A percentile compares a stretch with the other conserved stretches of the same genome.
Evolutionary conservation across 2,329 filamentous ascomycete species (phyloP).

Genomic region (Sarocladium brachiariae): DNA sequence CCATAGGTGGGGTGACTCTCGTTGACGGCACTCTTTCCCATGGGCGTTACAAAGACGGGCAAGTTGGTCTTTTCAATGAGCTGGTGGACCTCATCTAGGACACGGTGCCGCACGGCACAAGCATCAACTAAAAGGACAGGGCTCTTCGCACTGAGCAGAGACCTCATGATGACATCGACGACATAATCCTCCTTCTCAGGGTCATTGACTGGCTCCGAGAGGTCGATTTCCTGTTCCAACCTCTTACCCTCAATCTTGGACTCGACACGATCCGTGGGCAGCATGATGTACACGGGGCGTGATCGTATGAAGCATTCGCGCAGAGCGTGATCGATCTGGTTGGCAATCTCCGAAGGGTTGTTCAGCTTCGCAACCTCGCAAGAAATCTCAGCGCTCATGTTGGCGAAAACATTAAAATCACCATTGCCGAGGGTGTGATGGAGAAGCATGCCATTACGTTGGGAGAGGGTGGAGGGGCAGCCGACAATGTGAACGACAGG

Average conservation of each 20-base stretch:
- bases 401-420: conserved; percentile 75
- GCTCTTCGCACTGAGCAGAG: conserved; percentile 63
- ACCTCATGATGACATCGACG: conserved; percentile 70
- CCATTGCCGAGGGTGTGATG: conserved; percentile 71
- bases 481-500: conserved; percentile 64
- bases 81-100: conserved; percentile 63
- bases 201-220: conserved; percentile 59
- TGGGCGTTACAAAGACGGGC: conserved; percentile 81
- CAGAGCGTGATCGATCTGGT: conserved; percentile 71
- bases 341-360: conserved; percentile 61
- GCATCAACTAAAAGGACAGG: conserved; percentile 79
- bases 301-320: conserved; percentile 67
- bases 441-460: conserved; percentile 40
- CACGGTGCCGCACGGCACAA: conserved; percentile 71
- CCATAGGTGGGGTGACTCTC: conserved; percentile 71
- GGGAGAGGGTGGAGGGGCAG: conserved; percentile 41
- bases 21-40: conserved; percentile 81
- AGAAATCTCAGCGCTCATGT: conserved; percentile 69
- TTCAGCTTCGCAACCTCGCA: conserved; percentile 65
- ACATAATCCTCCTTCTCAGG: conserved; percentile 70
- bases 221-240: conserved; percentile 63
- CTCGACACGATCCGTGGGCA: conserved; percentile 75
- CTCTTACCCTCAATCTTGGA: conserved; percentile 69
- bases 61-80: conserved; percentile 67
- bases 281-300: conserved; percentile 74